Base-by-base conservation (phyloP, 2,329 filamentous ascomycete genomes). In the Ophiostoma piceae region DNA sequence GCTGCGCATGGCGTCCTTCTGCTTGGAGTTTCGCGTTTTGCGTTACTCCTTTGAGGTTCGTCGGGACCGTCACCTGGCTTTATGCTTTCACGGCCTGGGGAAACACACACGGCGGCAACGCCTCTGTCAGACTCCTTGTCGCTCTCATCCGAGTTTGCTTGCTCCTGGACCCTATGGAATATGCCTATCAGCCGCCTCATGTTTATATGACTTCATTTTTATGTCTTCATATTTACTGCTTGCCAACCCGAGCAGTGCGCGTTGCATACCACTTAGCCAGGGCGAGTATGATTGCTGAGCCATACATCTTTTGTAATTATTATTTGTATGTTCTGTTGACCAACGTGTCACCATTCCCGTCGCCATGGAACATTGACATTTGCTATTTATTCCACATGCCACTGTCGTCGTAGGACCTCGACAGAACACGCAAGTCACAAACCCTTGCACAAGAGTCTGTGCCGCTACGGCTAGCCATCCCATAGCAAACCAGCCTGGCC, bases 131-230 rank as follows among this genome's bases (percentile, higher is more conserved):
- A 26, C 65, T 66, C 65, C 39, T 66, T 66, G 65, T 8, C 37
- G 65, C 65, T 66, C 65, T 66, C 65, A 32, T 65, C n/a, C 39
- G 65, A 66, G 65, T 47, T 47, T 41, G 39, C 65, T 66, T 66
- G 65, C 22, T 66, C 39, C 37, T 66, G 65, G 65, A 47, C 65
- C 16, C n/a, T 26, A 65, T 11, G 8, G 62, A 22, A 3, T 32
- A 64, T 64, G 32, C 60, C 16, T 65, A 35, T 39, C 35, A 65
- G 37, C n/a, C 65, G 65, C 65, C 37, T 37, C 9, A 64, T 32
- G 60, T 7, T 35, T 26, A 6, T 35, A 19, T 37, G 14, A 39
- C 16, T 65, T 39, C 32, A 64, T 62, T 29, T 26, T 11, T 35
- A 19, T 37, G 14, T 39, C 32, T 65, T 39, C 32, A 64, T 62